phyloP scores from a whole-genome alignment of 116 monocot genomes.

The Papilionanthe hybrid region DNA sequence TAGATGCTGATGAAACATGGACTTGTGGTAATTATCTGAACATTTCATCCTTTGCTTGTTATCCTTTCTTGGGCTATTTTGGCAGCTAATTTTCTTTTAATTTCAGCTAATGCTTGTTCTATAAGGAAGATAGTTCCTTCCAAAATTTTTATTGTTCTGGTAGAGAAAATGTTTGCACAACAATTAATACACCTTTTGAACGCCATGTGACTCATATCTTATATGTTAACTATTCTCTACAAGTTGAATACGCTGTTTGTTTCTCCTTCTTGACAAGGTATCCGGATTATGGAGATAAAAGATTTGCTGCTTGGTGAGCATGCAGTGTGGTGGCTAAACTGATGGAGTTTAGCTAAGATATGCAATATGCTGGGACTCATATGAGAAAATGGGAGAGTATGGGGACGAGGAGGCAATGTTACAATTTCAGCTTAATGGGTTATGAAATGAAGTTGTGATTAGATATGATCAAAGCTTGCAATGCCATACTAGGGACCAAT shows the following conservation, averaged over 20 bases:
- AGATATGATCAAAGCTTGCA: no score
- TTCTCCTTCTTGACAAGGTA: background rate
- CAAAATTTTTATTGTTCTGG: background rate
- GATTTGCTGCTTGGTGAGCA: no score
- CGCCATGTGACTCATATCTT: background rate
- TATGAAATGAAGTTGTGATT: no score
- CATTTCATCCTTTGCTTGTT: background rate
- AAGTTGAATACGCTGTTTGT: background rate
- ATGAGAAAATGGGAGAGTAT: no score
- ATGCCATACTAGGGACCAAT: no score
- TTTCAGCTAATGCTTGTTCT: background rate
- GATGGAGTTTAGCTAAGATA: no score
- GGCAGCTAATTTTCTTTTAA: background rate
- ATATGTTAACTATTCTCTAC: background rate
- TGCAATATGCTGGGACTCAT: no score
- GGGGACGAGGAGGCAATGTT: no score
- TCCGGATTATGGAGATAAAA: no score
- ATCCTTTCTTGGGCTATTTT: background rate
- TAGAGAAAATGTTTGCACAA: background rate
- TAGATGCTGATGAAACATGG: conserved; percentile 47
- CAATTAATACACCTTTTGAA: background rate
- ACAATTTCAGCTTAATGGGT: no score
- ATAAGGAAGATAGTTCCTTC: background rate
- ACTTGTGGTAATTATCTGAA: conserved; percentile 49
- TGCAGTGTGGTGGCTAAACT: no score